Base-by-base conservation (phyloP, 2,329 filamentous ascomycete species). In the Neurospora sp. region DNA sequence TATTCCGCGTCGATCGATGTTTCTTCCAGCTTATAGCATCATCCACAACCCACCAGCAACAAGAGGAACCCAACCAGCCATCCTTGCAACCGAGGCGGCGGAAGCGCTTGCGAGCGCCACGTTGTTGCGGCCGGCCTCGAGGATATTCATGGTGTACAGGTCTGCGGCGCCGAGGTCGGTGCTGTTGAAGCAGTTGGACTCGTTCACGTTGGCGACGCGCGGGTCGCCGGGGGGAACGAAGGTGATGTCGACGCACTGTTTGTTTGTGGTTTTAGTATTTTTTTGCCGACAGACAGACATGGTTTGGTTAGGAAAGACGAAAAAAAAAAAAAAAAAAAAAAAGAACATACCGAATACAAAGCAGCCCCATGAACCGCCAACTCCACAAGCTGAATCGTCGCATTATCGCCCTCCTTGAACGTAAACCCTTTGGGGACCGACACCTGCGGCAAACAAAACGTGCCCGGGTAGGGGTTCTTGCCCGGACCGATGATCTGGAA, bases 381-480 rank as follows among this genome's bases (percentile, higher is more conserved):
- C 83, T 97, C 92, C 36, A 97, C 89, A 3, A 97, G 81, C 78
- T 97, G 94, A 70, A 97, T 96, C 0, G 94, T 97, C 33, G 93
- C 93, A 77, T 92, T 89, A 81, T 97, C 92, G n/a, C 96, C 96
- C 0, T 89, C 82, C 67, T 91, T 89, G 66, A 93, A 90, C 0
- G 81, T 88, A 65, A 89, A 82, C 75, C 91, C 91, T 6, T 83
- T 84, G 0, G 96, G 96, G 52, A 98, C 82, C 1, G 93, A 92
- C 0, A 98, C 90, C 79, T 97, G 93, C 0, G 94, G 93, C 66
- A 98, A 82, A 78, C 96, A 99, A 77, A 98, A 88, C 3, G 90
- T 91, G 72, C 94, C 95, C 0, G 92, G 91, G 79, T 94, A 99
- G n/a, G 92, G 89, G 70, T 89, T 86, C 80, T 93, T 96, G 62